Conservation (phyloP, 148 eudicot genomes). For the Nepenthes gracilis region DNA sequence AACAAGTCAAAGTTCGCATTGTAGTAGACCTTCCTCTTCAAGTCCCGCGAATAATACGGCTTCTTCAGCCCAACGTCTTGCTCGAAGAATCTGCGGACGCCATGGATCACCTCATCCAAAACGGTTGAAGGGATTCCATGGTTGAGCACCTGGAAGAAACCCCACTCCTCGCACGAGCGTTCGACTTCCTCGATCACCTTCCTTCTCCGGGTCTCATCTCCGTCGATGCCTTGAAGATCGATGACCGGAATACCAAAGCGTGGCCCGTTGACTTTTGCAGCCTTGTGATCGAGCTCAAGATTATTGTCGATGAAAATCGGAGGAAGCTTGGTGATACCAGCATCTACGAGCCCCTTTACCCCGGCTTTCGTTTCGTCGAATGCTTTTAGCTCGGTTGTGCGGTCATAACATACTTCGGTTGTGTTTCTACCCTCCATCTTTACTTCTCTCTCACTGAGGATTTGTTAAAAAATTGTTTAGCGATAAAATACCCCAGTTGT, state of each 20-base stretch:
- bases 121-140: constrained; percentile 6
- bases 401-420: neutral
- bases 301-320: neutral
- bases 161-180: constrained; percentile 7
- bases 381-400: neutral
- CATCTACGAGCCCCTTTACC: neutral
- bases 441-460: too few relatives aligned
- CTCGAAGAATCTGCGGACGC: constrained; percentile 1
- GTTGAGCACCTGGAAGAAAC: constrained; percentile 17
- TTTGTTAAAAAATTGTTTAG: too few relatives aligned
- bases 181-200: constrained; percentile 6
- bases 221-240: neutral
- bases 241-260: neutral
- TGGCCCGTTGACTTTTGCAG: neutral
- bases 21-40: neutral
- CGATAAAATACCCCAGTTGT: too few relatives aligned
- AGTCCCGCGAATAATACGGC: constrained; percentile 4
- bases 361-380: neutral
- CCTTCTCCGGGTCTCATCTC: neutral
- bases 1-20: constrained; percentile 8
- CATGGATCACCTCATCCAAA: neutral
- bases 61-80: constrained; percentile 4
- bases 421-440: too few relatives aligned
- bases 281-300: neutral
- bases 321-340: neutral